phyloP scores from a whole-genome alignment of 768 basidiomycete species.

The Tricholomella constricta region DNA sequence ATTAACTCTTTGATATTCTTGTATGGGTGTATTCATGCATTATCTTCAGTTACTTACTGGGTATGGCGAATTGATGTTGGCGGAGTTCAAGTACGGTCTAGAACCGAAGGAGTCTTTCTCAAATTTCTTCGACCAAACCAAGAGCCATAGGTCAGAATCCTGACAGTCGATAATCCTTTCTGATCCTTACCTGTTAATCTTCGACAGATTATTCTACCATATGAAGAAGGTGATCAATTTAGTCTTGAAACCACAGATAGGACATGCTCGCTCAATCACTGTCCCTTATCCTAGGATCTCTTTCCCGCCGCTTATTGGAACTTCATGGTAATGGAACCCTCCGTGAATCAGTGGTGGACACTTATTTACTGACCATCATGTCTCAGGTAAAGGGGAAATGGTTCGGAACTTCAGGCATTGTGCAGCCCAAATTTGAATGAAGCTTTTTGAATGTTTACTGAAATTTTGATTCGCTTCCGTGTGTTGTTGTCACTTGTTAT shows the following conservation, averaged over 20 bases:
- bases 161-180: background rate
- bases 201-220: constrained; percentile 73
- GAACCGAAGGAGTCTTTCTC: constrained; percentile 88
- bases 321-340: constrained; percentile 57
- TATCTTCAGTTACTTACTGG: constrained; percentile 68
- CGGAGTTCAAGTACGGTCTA: constrained; percentile 93
- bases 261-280: constrained; percentile 11
- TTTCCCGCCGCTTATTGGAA: constrained; percentile 84
- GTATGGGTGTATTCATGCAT: constrained; percentile 1
- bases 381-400: constrained; percentile 44
- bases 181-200: background rate
- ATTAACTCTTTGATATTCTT: constrained; percentile 5
- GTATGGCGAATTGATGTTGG: constrained; percentile 81
- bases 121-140: constrained; percentile 69
- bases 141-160: constrained; percentile 62
- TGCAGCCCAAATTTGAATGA: constrained; percentile 29
- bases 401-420: constrained; percentile 42
- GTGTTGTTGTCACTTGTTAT: background rate
- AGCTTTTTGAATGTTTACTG: no score
- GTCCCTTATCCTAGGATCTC: constrained; percentile 44
- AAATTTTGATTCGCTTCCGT: no score
- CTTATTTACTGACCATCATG: constrained; percentile 11
- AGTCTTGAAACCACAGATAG: background rate
- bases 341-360: background rate
- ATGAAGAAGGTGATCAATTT: constrained; percentile 67